A percentile compares a stretch with the other conserved stretches of the same genome.
Conservation (phyloP, 371 early-diverging fungal genomes). For the Syncephalastrum monosporum region DNA sequence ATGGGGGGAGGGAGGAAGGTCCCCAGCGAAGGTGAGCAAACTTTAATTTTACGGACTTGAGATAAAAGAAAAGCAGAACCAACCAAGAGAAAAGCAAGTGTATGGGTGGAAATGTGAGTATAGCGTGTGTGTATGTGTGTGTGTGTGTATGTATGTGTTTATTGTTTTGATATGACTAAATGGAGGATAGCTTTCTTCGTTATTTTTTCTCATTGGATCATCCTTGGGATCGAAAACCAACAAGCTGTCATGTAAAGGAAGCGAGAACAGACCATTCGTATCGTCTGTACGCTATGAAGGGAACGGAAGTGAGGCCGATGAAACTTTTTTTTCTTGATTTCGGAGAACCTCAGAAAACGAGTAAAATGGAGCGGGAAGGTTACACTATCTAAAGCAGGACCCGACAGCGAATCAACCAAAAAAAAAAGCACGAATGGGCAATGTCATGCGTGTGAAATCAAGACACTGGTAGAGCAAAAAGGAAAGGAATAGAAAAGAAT, state of each 20-base stretch:
- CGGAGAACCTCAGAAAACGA: constrained; percentile 2
- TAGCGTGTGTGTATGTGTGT: background rate
- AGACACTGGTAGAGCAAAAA: constrained; percentile 1
- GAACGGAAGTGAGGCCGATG: no score
- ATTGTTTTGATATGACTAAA: constrained; percentile 5
- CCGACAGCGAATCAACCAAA: background rate
- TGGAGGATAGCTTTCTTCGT: no score
- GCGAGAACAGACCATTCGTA: no score
- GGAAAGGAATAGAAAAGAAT: background rate
- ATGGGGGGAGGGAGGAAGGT: no score
- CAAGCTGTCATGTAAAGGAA: no score
- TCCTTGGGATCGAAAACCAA: background rate
- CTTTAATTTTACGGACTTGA: background rate
- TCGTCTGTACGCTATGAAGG: no score
- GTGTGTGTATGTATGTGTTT: background rate
- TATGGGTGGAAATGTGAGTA: background rate
- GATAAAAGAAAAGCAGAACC: constrained; percentile 1
- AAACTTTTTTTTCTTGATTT: background rate
- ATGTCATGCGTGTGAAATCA: constrained; percentile 2
- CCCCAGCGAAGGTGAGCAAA: no score
- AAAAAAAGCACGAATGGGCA: constrained; percentile 2
- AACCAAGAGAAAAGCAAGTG: background rate
- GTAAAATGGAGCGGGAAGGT: background rate
- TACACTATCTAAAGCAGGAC: no score
- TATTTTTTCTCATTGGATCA: constrained; percentile 1